Base-by-base conservation (phyloP, 2,329 filamentous ascomycete genomes). In the Microdochium nivale region DNA sequence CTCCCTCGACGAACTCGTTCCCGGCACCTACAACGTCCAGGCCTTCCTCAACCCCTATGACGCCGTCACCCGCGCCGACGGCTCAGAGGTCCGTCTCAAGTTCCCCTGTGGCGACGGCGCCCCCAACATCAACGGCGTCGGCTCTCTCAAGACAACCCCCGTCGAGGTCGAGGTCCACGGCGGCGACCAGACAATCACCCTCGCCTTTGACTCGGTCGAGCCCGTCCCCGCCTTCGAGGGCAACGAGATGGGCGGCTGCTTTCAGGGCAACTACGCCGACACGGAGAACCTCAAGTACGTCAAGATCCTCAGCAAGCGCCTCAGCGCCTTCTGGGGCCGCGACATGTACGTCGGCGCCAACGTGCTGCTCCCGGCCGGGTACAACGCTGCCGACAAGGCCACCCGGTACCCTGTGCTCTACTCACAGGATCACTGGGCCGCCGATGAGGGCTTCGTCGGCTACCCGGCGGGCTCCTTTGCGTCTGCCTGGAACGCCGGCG, bases 291-390 rank as follows among this genome's bases (percentile, higher is more conserved):
- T 59, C 32, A 59, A 59, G 48, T 54, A 58, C 33, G 55, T 59
- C 14, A 59, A 59, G 53, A 59, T 59, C 33, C 56, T 47, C 47
- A 58, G 56, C 47, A 51, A 53, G 35, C 54, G 51, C 32, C 51
- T 59, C 14, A 56, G 52, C 47, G 23, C 52, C 25, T 59, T 58
- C 50, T 59, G 58, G 58, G 54, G 53, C 24, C 56, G 58, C 47
- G 58, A 60, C 52, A 60, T 59, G 56, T 60, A 60, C 49, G 56
- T 59, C 10, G 58, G 58, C 44, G 58, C 58, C 4, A 59, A 55
- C 24, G 35, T 59, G 21, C 50, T 59, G 19, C 56, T 59, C 3
- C 58, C 58, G 14, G 35, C 54, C 13, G 58, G 54, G n/a, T 59
- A 59, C 48, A 21, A 59, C 21, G 48, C 58, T 3, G 14, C 40